A percentile compares a stretch with the other conserved stretches of the same genome.
phyloP scores from a whole-genome alignment of 2,329 filamentous ascomycete genomes.

The Trichoderma simmonsii region DNA sequence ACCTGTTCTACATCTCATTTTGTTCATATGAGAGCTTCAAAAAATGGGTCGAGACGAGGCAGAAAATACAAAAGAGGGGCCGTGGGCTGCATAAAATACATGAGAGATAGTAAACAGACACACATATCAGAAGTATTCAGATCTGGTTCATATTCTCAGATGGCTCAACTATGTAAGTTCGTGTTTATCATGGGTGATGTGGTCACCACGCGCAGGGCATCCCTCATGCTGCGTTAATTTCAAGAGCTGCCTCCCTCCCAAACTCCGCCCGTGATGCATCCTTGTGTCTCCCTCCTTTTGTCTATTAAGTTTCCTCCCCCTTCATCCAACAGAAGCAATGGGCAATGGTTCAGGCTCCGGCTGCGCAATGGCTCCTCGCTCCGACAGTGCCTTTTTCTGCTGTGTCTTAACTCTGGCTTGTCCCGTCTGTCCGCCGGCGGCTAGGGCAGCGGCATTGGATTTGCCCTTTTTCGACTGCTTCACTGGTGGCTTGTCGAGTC shows the following conservation, averaged over 20 bases:
- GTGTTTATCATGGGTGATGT: not conserved
- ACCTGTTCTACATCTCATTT: slow-evolving; percentile 19
- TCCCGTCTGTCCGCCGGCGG: slow-evolving; percentile 47
- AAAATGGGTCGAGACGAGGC: slow-evolving; percentile 2
- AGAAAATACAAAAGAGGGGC: not conserved
- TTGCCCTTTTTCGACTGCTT: slow-evolving; percentile 31
- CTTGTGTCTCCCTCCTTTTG: not conserved
- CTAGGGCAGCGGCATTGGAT: slow-evolving; percentile 41
- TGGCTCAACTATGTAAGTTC: not conserved
- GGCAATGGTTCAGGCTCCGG: slow-evolving; percentile 24
- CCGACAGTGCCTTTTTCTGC: slow-evolving; percentile 36
- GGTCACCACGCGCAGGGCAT: not conserved
- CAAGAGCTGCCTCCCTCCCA: not conserved
- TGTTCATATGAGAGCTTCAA: not conserved
- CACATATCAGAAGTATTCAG: not conserved
- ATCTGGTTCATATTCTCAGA: not conserved
- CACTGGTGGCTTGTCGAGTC: slow-evolving; percentile 50
- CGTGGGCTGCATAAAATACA: not conserved
- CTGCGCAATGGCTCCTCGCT: slow-evolving; percentile 29
- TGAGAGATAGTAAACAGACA: not conserved
- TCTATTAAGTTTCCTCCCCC: not conserved
- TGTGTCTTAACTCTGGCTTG: slow-evolving; percentile 36
- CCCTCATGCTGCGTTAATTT: not conserved
- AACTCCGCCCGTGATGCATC: not conserved
- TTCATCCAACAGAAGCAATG: slow-evolving; percentile 24